phyloP scores from a whole-genome alignment of 805 yeast genomes.

The Wickerhamomyces hampshirensis region DNA sequence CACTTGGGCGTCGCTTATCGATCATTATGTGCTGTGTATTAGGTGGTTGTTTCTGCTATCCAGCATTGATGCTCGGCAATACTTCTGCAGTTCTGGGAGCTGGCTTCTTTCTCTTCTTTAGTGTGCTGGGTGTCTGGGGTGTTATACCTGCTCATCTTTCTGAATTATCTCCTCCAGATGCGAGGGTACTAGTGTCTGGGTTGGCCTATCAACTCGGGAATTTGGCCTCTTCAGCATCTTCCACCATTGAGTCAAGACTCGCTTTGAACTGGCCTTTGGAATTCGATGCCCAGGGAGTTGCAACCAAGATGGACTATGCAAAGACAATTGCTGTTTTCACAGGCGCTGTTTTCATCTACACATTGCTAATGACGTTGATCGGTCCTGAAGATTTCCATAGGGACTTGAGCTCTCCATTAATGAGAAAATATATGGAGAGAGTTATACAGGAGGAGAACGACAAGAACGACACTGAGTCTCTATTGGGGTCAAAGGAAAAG shows the following conservation, averaged over 20 bases:
- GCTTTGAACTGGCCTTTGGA: constrained; percentile 56
- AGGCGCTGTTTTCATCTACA: constrained; percentile 58
- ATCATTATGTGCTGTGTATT: constrained; percentile 45
- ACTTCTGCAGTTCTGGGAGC: constrained; percentile 45
- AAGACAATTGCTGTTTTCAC: constrained; percentile 67
- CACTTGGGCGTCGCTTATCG: constrained; percentile 60
- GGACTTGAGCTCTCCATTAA: constrained; percentile 28
- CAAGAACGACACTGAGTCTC: no score
- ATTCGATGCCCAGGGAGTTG: constrained; percentile 27
- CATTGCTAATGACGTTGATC: constrained; percentile 39
- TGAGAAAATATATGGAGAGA: constrained; percentile 26
- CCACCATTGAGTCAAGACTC: constrained; percentile 64
- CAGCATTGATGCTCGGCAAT: constrained; percentile 42
- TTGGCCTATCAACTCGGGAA: constrained; percentile 69
- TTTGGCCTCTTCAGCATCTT: constrained; percentile 64
- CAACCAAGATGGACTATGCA: constrained; percentile 44
- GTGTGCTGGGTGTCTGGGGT: constrained; percentile 74
- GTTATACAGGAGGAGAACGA: constrained; percentile 19
- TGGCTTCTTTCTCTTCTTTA: constrained; percentile 60
- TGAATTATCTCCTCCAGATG: constrained; percentile 63
- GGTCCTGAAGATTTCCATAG: constrained; percentile 55
- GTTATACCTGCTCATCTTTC: constrained; percentile 61
- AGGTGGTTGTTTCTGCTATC: constrained; percentile 61
- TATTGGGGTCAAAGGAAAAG: no score
- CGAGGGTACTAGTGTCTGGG: constrained; percentile 59